Conservation (phyloP, 1,139 yeast species). For the Yamadazyma friedrichii region DNA sequence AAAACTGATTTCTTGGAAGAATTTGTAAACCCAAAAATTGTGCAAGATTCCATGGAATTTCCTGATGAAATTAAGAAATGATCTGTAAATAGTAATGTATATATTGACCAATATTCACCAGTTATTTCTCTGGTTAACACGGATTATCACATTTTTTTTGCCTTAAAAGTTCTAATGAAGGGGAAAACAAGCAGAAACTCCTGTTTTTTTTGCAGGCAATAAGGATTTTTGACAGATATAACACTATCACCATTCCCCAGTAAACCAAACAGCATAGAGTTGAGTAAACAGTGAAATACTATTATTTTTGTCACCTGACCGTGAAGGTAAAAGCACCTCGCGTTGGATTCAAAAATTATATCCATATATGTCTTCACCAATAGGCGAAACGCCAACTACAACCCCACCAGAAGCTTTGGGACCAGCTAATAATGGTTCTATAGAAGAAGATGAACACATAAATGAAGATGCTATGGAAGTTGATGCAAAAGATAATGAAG, state of each 20-base stretch:
- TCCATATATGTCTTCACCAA: slow-evolving; percentile 13
- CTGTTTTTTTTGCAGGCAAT: no score
- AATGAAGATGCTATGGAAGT: slow-evolving; percentile 15
- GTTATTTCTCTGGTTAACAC: neutral
- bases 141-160: no score
- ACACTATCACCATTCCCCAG: no score
- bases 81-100: slow-evolving; percentile 5
- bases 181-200: no score
- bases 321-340: neutral
- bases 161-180: no score
- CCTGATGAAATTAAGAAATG: slow-evolving; percentile 12
- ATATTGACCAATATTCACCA: neutral
- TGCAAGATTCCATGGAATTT: slow-evolving; percentile 9
- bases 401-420: slow-evolving; percentile 17
- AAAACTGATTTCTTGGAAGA: slow-evolving; percentile 45
- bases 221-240: no score
- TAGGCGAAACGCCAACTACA: slow-evolving; percentile 17
- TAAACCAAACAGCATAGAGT: no score
- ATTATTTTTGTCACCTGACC: no score
- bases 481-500: slow-evolving; percentile 14
- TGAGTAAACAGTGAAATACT: no score
- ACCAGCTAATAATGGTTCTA: slow-evolving; percentile 7
- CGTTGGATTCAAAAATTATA: neutral
- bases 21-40: slow-evolving; percentile 25
- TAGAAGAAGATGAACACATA: slow-evolving; percentile 1